Evolutionary conservation across 1,284 basidiomycete species (phyloP).

Genomic region (Earliella scabrosa): DNA sequence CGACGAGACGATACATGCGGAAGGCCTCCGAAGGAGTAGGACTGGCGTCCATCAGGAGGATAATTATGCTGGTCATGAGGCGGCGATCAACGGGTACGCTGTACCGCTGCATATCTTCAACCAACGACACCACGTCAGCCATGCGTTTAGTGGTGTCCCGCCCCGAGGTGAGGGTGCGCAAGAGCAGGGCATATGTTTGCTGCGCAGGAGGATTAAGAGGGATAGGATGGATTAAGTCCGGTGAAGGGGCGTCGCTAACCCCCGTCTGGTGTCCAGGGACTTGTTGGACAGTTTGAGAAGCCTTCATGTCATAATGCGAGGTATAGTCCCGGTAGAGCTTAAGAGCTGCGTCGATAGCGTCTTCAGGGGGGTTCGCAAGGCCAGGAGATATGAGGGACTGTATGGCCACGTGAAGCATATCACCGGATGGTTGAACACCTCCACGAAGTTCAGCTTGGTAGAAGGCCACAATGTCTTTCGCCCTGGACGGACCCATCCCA

Average conservation of each 20-base stretch:
- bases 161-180: constrained; percentile 56
- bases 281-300: constrained; percentile 4
- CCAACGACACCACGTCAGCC: constrained; percentile 50
- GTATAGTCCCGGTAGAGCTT: constrained; percentile 52
- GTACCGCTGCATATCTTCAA: constrained; percentile 54
- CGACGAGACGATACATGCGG: constrained; percentile 55
- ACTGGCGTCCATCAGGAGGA: constrained; percentile 63
- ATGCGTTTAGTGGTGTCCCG: constrained; percentile 47
- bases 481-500: constrained; percentile 17
- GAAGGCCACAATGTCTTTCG: constrained; percentile 47
- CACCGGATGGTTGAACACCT: constrained; percentile 50
- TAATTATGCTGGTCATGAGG: constrained; percentile 55
- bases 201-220: constrained; percentile 18
- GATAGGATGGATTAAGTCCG: background rate
- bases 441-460: constrained; percentile 49
- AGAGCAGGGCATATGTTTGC: constrained; percentile 58
- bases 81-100: constrained; percentile 40
- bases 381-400: constrained; percentile 47
- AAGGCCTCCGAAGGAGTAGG: constrained; percentile 61
- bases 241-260: background rate
- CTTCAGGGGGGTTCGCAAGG: constrained; percentile 41
- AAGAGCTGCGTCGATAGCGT: constrained; percentile 52
- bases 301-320: constrained; percentile 19
- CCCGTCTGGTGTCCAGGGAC: too few relatives aligned
- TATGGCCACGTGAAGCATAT: constrained; percentile 51